Evolutionary conservation across 768 basidiomycete species (phyloP).

Genomic region (Leccinum barrowsii): DNA sequence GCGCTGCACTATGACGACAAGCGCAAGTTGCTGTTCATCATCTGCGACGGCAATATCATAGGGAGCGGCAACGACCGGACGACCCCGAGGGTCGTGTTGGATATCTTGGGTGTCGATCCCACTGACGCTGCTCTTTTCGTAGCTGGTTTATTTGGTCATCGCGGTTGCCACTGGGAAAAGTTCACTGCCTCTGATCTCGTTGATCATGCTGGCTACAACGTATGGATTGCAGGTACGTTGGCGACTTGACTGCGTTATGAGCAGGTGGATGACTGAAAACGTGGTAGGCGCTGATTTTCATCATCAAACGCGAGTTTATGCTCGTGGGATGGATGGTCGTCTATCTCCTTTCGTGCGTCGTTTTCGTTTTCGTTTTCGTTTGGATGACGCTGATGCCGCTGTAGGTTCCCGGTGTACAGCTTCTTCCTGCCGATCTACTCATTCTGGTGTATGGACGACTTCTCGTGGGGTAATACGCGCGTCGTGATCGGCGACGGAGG

Average conservation of each 20-base stretch:
- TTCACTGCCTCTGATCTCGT: constrained; percentile 79
- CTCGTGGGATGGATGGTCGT: constrained; percentile 96
- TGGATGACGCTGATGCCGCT: constrained; percentile 4
- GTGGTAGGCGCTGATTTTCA: constrained; percentile 79
- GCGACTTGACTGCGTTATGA: background rate
- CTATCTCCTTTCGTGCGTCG: constrained; percentile 84
- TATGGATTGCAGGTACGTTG: constrained; percentile 85
- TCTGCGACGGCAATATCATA: constrained; percentile 95
- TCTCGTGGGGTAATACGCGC: constrained; percentile 93
- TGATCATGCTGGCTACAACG: constrained; percentile 85
- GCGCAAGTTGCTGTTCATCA: constrained; percentile 87
- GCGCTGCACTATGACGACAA: constrained; percentile 93
- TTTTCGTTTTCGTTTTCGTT: background rate
- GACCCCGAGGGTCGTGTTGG: constrained; percentile 88
- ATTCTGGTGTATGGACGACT: constrained; percentile 99
- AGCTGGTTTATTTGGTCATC: constrained; percentile 84
- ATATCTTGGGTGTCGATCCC: constrained; percentile 89
- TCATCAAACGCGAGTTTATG: constrained; percentile 98
- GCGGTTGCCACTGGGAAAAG: constrained; percentile 65
- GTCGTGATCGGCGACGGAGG: constrained; percentile 91
- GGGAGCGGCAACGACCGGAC: constrained; percentile 92
- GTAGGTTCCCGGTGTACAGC: constrained; percentile 87
- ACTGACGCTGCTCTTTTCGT: constrained; percentile 22
- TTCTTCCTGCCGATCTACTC: constrained; percentile 95
- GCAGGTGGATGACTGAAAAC: background rate